Conservation (phyloP, 176 grass and related monocot genomes). For the Metroxylon sagu region DNA sequence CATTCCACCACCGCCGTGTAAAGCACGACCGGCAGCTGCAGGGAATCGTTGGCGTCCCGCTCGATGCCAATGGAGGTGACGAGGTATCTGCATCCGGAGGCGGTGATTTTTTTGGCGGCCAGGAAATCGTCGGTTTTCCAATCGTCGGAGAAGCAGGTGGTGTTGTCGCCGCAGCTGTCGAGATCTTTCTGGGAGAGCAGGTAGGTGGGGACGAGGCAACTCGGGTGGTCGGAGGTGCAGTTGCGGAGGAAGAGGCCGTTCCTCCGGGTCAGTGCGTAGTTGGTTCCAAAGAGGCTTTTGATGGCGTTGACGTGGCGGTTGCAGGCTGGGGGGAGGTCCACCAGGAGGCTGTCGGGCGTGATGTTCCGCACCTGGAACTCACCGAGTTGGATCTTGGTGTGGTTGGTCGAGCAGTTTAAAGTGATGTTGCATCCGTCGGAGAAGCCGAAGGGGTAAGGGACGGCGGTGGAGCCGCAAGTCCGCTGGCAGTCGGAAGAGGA, state of each 20-base stretch:
- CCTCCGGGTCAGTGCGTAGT: slow-evolving; percentile 2
- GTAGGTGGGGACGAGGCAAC: background rate
- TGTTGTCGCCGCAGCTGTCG: background rate
- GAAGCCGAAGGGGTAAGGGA: slow-evolving; percentile 13
- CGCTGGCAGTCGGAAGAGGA: background rate
- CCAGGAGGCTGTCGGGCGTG: slow-evolving; percentile 23
- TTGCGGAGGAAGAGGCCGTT: slow-evolving; percentile 2
- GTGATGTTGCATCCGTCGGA: background rate
- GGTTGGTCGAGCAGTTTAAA: background rate
- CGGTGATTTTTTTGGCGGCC: background rate
- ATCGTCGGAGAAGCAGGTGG: background rate
- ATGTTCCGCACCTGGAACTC: slow-evolving; percentile 31
- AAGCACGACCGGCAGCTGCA: background rate
- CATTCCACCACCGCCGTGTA: slow-evolving; percentile 11
- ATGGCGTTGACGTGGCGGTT: slow-evolving; percentile 18
- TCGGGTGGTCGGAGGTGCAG: background rate
- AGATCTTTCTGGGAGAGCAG: background rate
- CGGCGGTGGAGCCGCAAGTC: slow-evolving; percentile 1
- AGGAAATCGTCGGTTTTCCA: background rate
- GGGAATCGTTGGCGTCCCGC: background rate
- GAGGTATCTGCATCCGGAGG: slow-evolving; percentile 6
- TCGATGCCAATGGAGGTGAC: slow-evolving; percentile 15
- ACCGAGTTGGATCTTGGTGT: background rate
- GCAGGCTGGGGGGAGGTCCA: slow-evolving; percentile 3
- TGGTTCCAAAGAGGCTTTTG: background rate